These are phyloP conservation scores for Ambrosiella xylebori DNA, from an alignment of 2,329 filamentous ascomycete genomes.

Conservation along the genomic window DNA sequence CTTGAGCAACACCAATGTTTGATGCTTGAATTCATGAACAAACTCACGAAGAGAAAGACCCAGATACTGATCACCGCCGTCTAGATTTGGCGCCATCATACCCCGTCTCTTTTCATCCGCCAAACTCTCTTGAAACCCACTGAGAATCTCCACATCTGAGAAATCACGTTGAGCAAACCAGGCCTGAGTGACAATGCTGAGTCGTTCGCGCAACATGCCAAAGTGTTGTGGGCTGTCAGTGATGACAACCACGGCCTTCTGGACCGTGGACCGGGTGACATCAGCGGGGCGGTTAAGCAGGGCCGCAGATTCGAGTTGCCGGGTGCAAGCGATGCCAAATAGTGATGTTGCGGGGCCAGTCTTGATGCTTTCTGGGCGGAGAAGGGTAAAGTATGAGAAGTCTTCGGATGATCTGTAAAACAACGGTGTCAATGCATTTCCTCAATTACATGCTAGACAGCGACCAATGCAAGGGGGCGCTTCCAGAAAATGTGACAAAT, in stretches of 20 bases:
- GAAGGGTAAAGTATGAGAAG: slow-evolving; percentile 94
- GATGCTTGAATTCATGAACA: slow-evolving; percentile 85
- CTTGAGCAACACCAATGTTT: slow-evolving; percentile 87
- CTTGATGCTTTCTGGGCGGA: slow-evolving; percentile 39
- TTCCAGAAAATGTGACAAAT: not conserved
- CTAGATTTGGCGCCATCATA: slow-evolving; percentile 45
- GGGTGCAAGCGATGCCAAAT: slow-evolving; percentile 89
- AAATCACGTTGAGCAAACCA: slow-evolving; percentile 97
- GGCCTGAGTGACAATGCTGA: slow-evolving; percentile 78
- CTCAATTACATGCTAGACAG: not conserved
- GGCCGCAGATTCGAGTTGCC: slow-evolving; percentile 67
- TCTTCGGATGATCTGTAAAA: slow-evolving; percentile 61
- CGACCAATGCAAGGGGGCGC: not conserved
- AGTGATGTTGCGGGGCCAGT: slow-evolving; percentile 53
- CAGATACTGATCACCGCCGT: slow-evolving; percentile 70
- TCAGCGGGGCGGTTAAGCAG: slow-evolving; percentile 67
- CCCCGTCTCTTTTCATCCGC: slow-evolving; percentile 45
- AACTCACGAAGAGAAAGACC: slow-evolving; percentile 79
- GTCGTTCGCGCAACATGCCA: slow-evolving; percentile 73
- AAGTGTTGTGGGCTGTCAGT: slow-evolving; percentile 81
- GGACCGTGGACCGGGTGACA: slow-evolving; percentile 91
- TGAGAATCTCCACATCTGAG: slow-evolving; percentile 73
- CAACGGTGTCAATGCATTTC: not conserved
- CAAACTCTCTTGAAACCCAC: slow-evolving; percentile 80
- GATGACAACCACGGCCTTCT: slow-evolving; percentile 94